phyloP scores from a whole-genome alignment of 352 stramenopile genomes.

The Phytopythium ostracodes region DNA sequence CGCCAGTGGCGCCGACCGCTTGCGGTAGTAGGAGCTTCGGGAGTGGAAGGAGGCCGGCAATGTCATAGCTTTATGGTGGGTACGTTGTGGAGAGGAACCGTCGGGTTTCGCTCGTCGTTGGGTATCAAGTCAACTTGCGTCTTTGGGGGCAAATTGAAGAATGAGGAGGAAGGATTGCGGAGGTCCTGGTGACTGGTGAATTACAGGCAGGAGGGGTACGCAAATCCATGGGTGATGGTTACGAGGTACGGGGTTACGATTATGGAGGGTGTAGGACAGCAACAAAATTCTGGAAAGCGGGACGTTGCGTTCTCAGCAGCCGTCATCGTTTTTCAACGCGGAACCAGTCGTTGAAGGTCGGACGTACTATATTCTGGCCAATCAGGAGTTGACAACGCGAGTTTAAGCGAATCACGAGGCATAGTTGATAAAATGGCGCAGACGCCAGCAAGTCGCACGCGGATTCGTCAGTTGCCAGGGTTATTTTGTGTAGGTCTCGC shows the following conservation, averaged over 20 bases:
- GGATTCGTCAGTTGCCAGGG: background rate
- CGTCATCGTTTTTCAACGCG: background rate
- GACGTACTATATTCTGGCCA: background rate
- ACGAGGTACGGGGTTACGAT: background rate
- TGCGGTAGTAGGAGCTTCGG: constrained; percentile 2
- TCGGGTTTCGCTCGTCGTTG: background rate
- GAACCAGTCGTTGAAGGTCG: background rate
- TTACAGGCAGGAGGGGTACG: background rate
- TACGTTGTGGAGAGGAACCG: no score
- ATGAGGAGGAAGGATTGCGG: background rate
- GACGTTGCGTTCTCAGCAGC: background rate
- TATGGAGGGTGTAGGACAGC: background rate
- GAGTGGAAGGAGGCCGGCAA: background rate
- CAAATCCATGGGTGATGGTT: background rate
- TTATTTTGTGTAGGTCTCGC: no score
- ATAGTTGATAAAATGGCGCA: background rate
- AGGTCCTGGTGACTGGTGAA: background rate
- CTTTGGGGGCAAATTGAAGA: constrained; percentile 1
- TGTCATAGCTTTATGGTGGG: background rate
- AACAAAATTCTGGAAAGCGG: background rate
- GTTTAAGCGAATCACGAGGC: background rate
- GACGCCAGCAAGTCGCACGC: background rate
- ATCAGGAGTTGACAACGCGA: background rate
- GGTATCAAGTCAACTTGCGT: background rate
- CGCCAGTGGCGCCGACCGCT: constrained; percentile 18